Evolutionary conservation across 1,284 basidiomycete genomes (phyloP).

Genomic region (Sanghuangporus sanghuang): DNA sequence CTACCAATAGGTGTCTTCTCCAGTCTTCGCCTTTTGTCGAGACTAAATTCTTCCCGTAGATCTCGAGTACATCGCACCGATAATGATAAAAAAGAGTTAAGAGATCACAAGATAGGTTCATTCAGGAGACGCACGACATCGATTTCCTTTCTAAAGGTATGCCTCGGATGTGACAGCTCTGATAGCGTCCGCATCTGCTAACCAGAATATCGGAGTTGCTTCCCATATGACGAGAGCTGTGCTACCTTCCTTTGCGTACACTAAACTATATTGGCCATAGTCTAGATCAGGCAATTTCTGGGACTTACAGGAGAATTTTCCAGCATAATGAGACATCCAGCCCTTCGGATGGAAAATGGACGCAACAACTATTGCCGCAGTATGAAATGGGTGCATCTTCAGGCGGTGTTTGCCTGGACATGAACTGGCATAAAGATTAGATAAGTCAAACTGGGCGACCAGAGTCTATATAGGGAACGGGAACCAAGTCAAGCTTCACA

Average conservation of each 20-base stretch:
- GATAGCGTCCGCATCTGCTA: constrained; percentile 12
- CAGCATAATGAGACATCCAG: constrained; percentile 7
- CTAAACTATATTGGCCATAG: neutral
- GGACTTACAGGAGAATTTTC: constrained; percentile 7
- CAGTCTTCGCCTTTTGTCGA: constrained; percentile 26
- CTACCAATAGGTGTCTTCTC: constrained; percentile 24
- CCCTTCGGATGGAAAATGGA: constrained; percentile 9
- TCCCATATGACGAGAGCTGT: constrained; percentile 6
- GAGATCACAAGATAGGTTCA: neutral
- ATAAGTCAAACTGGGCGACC: neutral
- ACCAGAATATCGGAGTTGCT: constrained; percentile 11
- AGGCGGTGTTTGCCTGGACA: constrained; percentile 10
- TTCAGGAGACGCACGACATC: neutral
- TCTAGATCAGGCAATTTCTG: neutral
- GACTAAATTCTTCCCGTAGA: constrained; percentile 25
- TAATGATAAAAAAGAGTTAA: neutral
- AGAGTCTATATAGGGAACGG: neutral
- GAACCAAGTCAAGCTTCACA: neutral
- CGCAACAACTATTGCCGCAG: neutral
- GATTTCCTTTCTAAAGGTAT: constrained; percentile 11
- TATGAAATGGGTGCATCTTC: constrained; percentile 7
- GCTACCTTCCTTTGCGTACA: constrained; percentile 10
- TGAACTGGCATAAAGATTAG: neutral
- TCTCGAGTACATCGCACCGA: constrained; percentile 7
- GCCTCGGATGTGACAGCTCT: constrained; percentile 10